Percentiles rank a stretch among this genome's conserved stretches.
Evolutionary conservation across 352 stramenopile genomes (phyloP).

Genomic region (Phytophthora syringae): DNA sequence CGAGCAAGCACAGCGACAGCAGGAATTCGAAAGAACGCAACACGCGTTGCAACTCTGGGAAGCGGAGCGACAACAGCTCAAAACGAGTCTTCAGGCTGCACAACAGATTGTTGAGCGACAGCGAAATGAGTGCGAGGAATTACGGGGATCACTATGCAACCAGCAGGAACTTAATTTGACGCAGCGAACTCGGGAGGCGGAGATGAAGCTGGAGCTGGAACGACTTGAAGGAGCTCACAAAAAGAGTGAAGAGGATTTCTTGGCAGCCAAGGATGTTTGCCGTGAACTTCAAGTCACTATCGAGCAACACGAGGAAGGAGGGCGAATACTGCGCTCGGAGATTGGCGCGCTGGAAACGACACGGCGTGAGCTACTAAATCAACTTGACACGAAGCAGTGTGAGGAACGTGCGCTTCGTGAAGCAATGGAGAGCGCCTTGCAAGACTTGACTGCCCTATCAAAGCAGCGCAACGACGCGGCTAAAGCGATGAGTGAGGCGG

Average conservation of each 20-base stretch:
- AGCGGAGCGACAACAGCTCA: slow-evolving; percentile 53
- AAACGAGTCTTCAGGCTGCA: slow-evolving; percentile 39
- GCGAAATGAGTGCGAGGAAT: slow-evolving; percentile 37
- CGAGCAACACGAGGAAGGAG: slow-evolving; percentile 44
- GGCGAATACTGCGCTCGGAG: slow-evolving; percentile 24
- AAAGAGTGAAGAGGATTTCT: slow-evolving; percentile 55
- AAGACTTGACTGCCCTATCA: slow-evolving; percentile 67
- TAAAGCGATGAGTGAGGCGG: slow-evolving; percentile 85
- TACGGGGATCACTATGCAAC: slow-evolving; percentile 30
- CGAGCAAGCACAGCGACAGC: slow-evolving; percentile 48
- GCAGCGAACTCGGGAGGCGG: slow-evolving; percentile 40
- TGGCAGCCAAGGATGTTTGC: slow-evolving; percentile 59
- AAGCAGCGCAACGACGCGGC: slow-evolving; percentile 80
- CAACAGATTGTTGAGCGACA: slow-evolving; percentile 40
- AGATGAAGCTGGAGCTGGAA: slow-evolving; percentile 46
- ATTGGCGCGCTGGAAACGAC: slow-evolving; percentile 37
- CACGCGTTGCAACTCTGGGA: slow-evolving; percentile 41
- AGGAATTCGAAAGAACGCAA: slow-evolving; percentile 42
- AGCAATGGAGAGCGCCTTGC: slow-evolving; percentile 74
- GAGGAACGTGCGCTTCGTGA: slow-evolving; percentile 60
- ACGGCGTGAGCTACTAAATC: slow-evolving; percentile 37
- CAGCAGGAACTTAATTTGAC: slow-evolving; percentile 46
- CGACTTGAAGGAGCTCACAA: slow-evolving; percentile 34
- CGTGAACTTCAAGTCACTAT: slow-evolving; percentile 51
- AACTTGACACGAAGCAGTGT: slow-evolving; percentile 52